These are phyloP conservation scores for Phaffomyces antillensis DNA, from an alignment of 805 yeast species.

Conservation along the genomic window DNA sequence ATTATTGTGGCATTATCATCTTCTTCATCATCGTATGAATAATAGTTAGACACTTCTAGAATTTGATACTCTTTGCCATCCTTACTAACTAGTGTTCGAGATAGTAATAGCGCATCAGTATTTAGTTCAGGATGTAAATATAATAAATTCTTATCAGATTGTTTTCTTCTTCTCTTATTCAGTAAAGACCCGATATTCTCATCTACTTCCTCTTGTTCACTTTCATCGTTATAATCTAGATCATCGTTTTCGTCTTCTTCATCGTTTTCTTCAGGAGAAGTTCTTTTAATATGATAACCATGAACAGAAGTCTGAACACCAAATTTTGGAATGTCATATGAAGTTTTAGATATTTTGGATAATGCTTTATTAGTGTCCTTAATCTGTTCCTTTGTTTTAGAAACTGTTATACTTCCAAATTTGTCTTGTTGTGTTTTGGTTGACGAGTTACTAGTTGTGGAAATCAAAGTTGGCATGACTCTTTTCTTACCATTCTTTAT, in stretches of 20 bases:
- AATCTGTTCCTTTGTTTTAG: slow-evolving; percentile 9
- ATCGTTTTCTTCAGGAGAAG: slow-evolving; percentile 12
- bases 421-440: slow-evolving; percentile 6
- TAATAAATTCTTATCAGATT: slow-evolving; percentile 22
- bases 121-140: slow-evolving; percentile 9
- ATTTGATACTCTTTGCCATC: slow-evolving; percentile 24
- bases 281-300: slow-evolving; percentile 38
- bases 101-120: slow-evolving; percentile 5
- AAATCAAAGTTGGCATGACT: slow-evolving; percentile 62
- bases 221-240: slow-evolving; percentile 32
- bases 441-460: slow-evolving; percentile 30
- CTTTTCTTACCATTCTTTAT: slow-evolving; percentile 73
- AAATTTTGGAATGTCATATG: slow-evolving; percentile 48
- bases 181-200: slow-evolving; percentile 14
- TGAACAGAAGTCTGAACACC: slow-evolving; percentile 62
- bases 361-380: slow-evolving; percentile 1
- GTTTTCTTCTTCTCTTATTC: slow-evolving; percentile 27
- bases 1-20: slow-evolving; percentile 31
- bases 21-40: slow-evolving; percentile 26
- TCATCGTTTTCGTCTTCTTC: slow-evolving; percentile 23
- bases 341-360: slow-evolving; percentile 32
- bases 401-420: slow-evolving; percentile 12
- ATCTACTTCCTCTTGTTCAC: slow-evolving; percentile 39
- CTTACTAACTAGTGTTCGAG: not conserved
- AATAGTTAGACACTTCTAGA: slow-evolving; percentile 25